These are phyloP conservation scores for Scolecobasidium constrictum DNA, from an alignment of 2,329 filamentous ascomycete genomes.

Conservation along the genomic window DNA sequence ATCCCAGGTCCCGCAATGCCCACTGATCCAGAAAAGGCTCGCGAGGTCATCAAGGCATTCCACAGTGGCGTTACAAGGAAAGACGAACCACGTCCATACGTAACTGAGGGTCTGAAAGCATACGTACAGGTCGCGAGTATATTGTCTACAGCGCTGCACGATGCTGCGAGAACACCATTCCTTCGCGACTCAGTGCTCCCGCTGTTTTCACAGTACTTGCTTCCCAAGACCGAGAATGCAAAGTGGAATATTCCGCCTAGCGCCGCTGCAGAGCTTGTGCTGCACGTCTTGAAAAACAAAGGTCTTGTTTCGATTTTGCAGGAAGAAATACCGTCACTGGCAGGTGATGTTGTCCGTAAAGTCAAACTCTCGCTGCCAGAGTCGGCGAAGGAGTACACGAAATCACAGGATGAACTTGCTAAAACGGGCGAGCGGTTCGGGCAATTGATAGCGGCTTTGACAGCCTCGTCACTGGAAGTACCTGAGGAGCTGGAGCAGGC, in stretches of 20 bases:
- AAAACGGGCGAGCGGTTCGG: slow-evolving; percentile 55
- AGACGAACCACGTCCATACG: slow-evolving; percentile 63
- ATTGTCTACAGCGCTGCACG: slow-evolving; percentile 28
- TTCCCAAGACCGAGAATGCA: slow-evolving; percentile 30
- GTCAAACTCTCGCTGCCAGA: slow-evolving; percentile 71
- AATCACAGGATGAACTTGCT: slow-evolving; percentile 59
- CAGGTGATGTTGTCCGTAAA: slow-evolving; percentile 48
- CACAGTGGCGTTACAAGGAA: slow-evolving; percentile 60
- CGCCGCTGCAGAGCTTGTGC: slow-evolving; percentile 26
- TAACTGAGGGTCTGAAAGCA: slow-evolving; percentile 58
- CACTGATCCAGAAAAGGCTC: slow-evolving; percentile 40
- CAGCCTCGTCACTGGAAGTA: not conserved
- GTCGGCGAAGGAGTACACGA: slow-evolving; percentile 64
- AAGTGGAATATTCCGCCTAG: slow-evolving; percentile 40
- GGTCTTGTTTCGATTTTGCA: slow-evolving; percentile 24
- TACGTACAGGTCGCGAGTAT: slow-evolving; percentile 55
- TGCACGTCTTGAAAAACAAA: slow-evolving; percentile 27
- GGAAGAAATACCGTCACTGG: slow-evolving; percentile 53
- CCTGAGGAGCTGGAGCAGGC: not conserved
- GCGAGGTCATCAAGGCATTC: slow-evolving; percentile 54
- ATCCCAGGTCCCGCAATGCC: slow-evolving; percentile 49
- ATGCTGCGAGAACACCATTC: slow-evolving; percentile 37
- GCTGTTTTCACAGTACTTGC: slow-evolving; percentile 42
- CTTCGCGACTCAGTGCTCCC: slow-evolving; percentile 39
- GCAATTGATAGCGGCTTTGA: not conserved